Conservation (phyloP, 257 asterid species). For the Thymus quinquecostatus region DNA sequence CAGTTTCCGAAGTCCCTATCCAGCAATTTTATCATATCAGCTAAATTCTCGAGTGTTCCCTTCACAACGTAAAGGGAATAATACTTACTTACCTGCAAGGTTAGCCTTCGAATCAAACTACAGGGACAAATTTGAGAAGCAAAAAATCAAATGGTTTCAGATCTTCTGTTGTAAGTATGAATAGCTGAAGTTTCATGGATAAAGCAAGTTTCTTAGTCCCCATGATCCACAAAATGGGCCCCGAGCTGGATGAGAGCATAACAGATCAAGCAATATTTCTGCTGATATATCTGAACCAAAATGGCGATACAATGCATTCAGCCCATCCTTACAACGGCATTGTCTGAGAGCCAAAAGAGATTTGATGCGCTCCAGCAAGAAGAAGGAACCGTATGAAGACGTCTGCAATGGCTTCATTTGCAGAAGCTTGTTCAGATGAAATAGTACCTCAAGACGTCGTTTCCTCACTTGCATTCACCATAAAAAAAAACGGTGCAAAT, state of each 20-base stretch:
- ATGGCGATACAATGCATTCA: conserved; percentile 66
- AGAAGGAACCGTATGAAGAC: conserved; percentile 77
- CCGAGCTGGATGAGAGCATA: conserved; percentile 66
- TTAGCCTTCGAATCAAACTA: conserved; percentile 21
- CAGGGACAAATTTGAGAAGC: conserved; percentile 16
- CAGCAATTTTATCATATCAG: conserved; percentile 76
- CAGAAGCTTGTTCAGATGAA: too few relatives aligned
- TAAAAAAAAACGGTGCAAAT: conserved; percentile 17
- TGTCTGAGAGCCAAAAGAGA: conserved; percentile 70
- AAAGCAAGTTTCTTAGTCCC: conserved; percentile 10
- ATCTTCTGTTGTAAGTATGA: neutral
- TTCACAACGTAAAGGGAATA: conserved; percentile 61
- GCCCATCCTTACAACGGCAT: conserved; percentile 70
- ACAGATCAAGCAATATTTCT: conserved; percentile 67
- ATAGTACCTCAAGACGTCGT: conserved; percentile 56
- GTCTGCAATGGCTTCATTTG: conserved; percentile 74
- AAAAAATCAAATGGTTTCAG: neutral
- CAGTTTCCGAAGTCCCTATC: conserved; percentile 84
- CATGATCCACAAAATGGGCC: conserved; percentile 34
- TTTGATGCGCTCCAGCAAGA: conserved; percentile 79
- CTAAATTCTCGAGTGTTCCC: conserved; percentile 68
- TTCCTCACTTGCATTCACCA: conserved; percentile 63
- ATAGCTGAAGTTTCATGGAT: neutral
- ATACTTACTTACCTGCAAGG: conserved; percentile 62
- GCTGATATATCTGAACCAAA: conserved; percentile 66